Base-by-base conservation (phyloP, 2,329 filamentous ascomycete species). In the Sporothrix brasiliensis region DNA sequence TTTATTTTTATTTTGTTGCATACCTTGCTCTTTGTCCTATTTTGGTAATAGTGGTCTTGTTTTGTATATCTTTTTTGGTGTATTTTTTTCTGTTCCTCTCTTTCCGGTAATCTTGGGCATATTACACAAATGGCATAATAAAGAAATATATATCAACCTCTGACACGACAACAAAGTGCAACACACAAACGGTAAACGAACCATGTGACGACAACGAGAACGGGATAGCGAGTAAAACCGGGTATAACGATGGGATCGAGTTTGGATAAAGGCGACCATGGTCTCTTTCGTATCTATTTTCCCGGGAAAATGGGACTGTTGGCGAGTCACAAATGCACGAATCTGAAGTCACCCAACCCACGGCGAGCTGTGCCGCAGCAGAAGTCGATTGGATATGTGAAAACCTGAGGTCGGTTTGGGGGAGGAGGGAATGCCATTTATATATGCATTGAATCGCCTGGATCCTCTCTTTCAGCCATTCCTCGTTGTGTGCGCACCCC, bases 101-200 rank as follows among this genome's bases (percentile, higher is more conserved):
- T 44, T 44, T 44, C 39, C 47, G n/a, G 58, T 63, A 47, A 24
- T 27, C 41, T 30, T 63, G 39, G 58, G 58, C 58, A 27, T 44
- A 63, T 27, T 63, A 63, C 58, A 63, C 39, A 47, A 63, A 27
- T 63, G 58, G 58, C 58, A 63, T 63, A 63, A 24, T 63, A 63
- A 47, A 63, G 58, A 63, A 30, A 58, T 19, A 54, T 41, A 60
- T 21, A 39, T 2, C 56, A 39, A 39, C 34, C 3, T 16, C 16
- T 1, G 47, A 49, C 54, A 60, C 7, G 34, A 34, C 34, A 60
- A 10, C 2, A 13, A 60, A 0, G 56, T 39, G 19, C 24, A 24
- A 47, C n/a, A 44, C 34, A 30, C 58, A 44, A 21, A 9, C 5
- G 2, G n/a, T 61, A 39, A 19, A 41, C 30, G 54, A 5, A 13